Evolutionary conservation across 1,284 basidiomycete genomes (phyloP), one percentile per base, ranked within the genome.

Genomic region (Phlebopus sp.): DNA sequence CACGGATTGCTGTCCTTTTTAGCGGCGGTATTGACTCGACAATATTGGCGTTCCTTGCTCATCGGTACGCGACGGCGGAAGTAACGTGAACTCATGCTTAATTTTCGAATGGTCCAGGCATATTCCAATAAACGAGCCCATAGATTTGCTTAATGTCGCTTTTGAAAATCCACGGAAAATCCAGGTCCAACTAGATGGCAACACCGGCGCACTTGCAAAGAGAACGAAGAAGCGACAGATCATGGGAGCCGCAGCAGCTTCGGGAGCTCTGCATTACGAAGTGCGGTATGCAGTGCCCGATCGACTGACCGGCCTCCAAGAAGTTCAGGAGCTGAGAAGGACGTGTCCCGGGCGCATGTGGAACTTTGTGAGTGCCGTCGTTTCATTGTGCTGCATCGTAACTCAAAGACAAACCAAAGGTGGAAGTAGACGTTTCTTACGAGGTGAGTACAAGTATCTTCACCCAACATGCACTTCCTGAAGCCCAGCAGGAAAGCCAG

Each of bases 21-120:
- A 97, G 94, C 17, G 96, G 96, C 19, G 96, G 96, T 0, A 90
- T 99, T 29, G 96, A 99, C 63, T 98, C 88, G 14, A 87, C 94
- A 0, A 74, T 92, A 19, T 60, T 98, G 1, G 85, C 94, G 0
- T 85, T 81, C 54, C 70, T 98, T 0, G 86, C 92, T 0, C 80
- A 95, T 59, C 74, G 72, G 86, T 88, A 63, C 34, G 71, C 62
- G 23, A 9, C 34, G 19, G 14, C 23, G n/a, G 14, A 27, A 36
- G 2, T 25, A 37, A 35, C 4, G 11, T 3, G 32, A 13, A 3
- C 15, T 50, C 4, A 27, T 55, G 59, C 54, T 67, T 59, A 29
- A 36, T 30, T 40, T 44, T 38, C 9, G 21, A 52, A 36, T 42
- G 48, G 15, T 23, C 30, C 52, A 92, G 90, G 45, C 81, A 88